Percentiles rank a stretch among this genome's conserved stretches.
Conservation (phyloP, 306 rosid species). For the Lupinus albus region DNA sequence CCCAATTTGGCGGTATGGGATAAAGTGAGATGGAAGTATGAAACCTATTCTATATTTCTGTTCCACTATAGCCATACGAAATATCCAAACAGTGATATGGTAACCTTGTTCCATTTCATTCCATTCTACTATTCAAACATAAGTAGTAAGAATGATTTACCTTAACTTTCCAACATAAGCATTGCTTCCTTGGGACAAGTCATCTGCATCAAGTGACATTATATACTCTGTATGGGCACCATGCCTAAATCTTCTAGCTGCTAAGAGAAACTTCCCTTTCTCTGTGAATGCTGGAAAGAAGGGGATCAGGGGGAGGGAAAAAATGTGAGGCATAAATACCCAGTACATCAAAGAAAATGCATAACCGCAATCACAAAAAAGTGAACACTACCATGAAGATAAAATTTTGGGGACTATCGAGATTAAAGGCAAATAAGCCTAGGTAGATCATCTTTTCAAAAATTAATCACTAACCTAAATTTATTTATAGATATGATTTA, state of each 20-base stretch:
- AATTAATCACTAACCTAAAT: not conserved
- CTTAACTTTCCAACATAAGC: constrained; percentile 95
- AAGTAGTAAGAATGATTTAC: constrained; percentile 47
- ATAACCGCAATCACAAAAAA: constrained; percentile 26
- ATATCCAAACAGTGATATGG: too few relatives aligned
- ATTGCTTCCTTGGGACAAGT: constrained; percentile 92
- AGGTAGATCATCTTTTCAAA: constrained; percentile 12
- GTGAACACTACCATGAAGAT: constrained; percentile 9
- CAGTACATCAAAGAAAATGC: constrained; percentile 29
- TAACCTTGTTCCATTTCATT: too few relatives aligned
- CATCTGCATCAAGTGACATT: constrained; percentile 87
- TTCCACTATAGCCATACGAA: too few relatives aligned
- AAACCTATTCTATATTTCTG: too few relatives aligned
- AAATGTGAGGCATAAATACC: constrained; percentile 20
- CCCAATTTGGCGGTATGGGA: too few relatives aligned
- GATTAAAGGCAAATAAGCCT: constrained; percentile 18
- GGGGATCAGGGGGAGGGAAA: not conserved
- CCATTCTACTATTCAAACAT: too few relatives aligned
- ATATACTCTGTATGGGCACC: constrained; percentile 89
- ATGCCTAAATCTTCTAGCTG: constrained; percentile 87
- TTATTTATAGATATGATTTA: not conserved
- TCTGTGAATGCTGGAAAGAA: constrained; percentile 77
- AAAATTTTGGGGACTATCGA: not conserved
- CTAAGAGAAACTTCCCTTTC: constrained; percentile 89
- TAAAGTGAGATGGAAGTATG: too few relatives aligned